Percentiles rank a stretch among this genome's conserved stretches.
phyloP scores from a whole-genome alignment of 2,329 filamentous ascomycete species.

The Magnaporthales sp. region DNA sequence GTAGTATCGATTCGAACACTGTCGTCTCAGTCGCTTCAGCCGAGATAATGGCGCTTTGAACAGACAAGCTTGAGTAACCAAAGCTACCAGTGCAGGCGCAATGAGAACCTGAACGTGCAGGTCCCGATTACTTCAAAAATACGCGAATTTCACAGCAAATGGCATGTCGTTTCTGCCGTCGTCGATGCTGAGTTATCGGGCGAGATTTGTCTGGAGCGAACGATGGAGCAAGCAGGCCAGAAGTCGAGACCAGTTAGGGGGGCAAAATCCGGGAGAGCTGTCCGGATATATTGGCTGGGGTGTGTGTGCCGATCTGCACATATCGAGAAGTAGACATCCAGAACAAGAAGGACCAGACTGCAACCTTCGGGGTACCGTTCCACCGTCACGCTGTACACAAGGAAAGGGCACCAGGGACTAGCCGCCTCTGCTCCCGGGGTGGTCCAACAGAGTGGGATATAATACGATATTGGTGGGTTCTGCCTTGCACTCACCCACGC shows the following conservation, averaged over 20 bases:
- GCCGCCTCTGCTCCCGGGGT: not conserved
- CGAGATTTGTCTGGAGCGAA: not conserved
- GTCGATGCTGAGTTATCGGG: not conserved
- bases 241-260: not conserved
- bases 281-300: constrained; percentile 6
- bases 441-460: not conserved
- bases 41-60: not conserved
- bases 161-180: not conserved
- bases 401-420: not conserved
- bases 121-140: not conserved
- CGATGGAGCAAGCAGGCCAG: not conserved
- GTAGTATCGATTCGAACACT: not conserved
- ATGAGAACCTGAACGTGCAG: not conserved
- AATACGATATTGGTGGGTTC: not conserved
- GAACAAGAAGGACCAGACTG: not conserved
- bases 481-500: not conserved
- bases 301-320: not conserved
- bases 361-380: not conserved
- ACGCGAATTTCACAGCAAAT: not conserved
- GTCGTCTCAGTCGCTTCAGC: not conserved
- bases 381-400: not conserved
- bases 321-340: not conserved
- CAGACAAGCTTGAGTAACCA: not conserved
- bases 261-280: constrained; percentile 2
- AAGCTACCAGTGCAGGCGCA: not conserved